phyloP scores from a whole-genome alignment of 2,329 filamentous ascomycete species.

The Simplicillium sp. region DNA sequence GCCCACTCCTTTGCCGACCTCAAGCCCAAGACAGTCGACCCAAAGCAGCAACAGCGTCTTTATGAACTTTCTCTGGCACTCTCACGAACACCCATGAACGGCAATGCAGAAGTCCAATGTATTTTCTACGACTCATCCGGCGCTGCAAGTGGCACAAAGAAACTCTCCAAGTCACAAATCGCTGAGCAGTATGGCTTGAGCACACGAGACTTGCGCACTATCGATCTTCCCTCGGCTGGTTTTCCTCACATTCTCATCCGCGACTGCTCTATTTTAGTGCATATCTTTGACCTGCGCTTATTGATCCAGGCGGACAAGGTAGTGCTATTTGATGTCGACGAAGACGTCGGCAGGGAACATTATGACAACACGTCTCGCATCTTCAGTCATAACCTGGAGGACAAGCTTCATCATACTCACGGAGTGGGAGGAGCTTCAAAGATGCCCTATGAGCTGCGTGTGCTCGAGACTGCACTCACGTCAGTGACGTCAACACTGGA shows the following conservation, averaged over 20 bases:
- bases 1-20: no score
- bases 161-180: slow-evolving; percentile 8
- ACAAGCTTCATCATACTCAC: slow-evolving; percentile 11
- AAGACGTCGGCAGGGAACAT: neutral
- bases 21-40: no score
- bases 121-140: slow-evolving; percentile 2
- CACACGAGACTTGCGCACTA: slow-evolving; percentile 19
- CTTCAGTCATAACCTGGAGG: slow-evolving; percentile 17
- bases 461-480: slow-evolving; percentile 22
- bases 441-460: slow-evolving; percentile 22
- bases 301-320: slow-evolving; percentile 20
- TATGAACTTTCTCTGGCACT: neutral
- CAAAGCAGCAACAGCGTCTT: neutral
- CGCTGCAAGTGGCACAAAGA: slow-evolving; percentile 1
- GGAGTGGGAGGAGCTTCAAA: neutral
- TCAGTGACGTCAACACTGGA: slow-evolving; percentile 21
- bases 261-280: slow-evolving; percentile 19
- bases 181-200: slow-evolving; percentile 6
- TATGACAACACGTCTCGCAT: slow-evolving; percentile 5
- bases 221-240: slow-evolving; percentile 21
- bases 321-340: slow-evolving; percentile 16
- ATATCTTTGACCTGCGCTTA: slow-evolving; percentile 24
- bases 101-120: slow-evolving; percentile 3
- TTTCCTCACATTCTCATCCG: slow-evolving; percentile 23
- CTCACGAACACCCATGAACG: slow-evolving; percentile 4